phyloP scores from a whole-genome alignment of 1,284 basidiomycete species.

The Rhodofomes roseus region DNA sequence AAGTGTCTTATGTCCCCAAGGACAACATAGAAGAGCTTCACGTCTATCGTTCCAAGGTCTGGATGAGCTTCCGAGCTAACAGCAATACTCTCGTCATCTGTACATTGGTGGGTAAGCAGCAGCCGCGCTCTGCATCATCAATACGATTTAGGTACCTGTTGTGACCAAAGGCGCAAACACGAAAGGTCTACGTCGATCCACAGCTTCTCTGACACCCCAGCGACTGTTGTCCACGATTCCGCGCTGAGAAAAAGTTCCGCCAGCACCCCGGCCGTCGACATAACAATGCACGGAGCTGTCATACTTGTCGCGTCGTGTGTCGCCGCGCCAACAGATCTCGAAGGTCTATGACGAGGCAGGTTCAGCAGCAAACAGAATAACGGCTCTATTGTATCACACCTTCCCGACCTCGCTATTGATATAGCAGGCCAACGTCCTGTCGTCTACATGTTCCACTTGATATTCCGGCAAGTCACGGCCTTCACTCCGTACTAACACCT shows the following conservation, averaged over 20 bases:
- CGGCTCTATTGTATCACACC: background rate
- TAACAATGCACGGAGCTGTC: background rate
- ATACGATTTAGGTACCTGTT: background rate
- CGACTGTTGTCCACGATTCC: background rate
- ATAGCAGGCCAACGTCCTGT: background rate
- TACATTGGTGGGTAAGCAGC: too few species aligned
- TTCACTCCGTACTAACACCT: background rate
- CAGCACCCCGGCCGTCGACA: constrained; percentile 4
- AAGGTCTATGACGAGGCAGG: background rate
- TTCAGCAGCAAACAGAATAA: background rate
- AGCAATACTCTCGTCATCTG: background rate
- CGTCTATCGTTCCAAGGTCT: constrained; percentile 4
- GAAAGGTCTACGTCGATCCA: background rate
- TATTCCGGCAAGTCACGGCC: background rate
- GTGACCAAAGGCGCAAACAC: constrained; percentile 5
- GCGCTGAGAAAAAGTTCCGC: background rate
- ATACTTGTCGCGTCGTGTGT: background rate
- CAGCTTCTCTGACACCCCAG: background rate
- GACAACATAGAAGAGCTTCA: background rate
- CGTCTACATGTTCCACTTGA: background rate
- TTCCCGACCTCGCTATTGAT: constrained; percentile 4
- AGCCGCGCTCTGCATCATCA: background rate
- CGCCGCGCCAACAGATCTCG: constrained; percentile 1
- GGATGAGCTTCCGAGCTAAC: background rate
- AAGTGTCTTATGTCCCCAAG: background rate